A percentile compares a stretch with the other conserved stretches of the same genome.
phyloP scores from a whole-genome alignment of 164 flowering plant genomes.

The Akebia trifoliata region DNA sequence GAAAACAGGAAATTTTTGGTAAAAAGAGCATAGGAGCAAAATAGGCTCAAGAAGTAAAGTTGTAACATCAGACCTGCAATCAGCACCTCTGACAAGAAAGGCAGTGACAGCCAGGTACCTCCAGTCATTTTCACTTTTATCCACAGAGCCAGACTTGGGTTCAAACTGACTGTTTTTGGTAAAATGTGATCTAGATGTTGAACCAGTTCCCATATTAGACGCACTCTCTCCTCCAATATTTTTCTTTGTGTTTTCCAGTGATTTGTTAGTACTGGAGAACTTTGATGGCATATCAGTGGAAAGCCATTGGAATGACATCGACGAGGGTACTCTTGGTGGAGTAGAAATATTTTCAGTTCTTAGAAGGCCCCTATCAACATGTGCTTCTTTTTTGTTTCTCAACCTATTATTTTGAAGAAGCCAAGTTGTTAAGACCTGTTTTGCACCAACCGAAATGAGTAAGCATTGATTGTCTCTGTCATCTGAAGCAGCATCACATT shows the following conservation, averaged over 20 bases:
- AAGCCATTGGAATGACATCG: constrained; percentile 89
- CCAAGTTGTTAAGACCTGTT: constrained; percentile 90
- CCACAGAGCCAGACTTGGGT: constrained; percentile 18
- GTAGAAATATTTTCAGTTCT: constrained; percentile 16
- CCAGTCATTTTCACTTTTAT: constrained; percentile 82
- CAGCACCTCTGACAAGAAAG: constrained; percentile 64
- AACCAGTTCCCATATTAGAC: constrained; percentile 14
- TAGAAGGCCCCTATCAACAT: constrained; percentile 4
- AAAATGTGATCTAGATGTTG: constrained; percentile 10
- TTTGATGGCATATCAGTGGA: constrained; percentile 89
- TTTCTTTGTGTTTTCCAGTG: constrained; percentile 17
- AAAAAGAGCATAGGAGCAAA: constrained; percentile 4
- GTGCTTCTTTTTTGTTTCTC: constrained; percentile 25
- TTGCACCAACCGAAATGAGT: constrained; percentile 94
- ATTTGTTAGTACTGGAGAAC: constrained; percentile 29
- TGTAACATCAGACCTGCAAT: constrained; percentile 47
- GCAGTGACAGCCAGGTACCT: constrained; percentile 94
- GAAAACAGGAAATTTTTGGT: background rate
- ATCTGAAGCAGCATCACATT: constrained; percentile 18
- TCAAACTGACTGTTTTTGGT: constrained; percentile 17
- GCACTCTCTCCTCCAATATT: constrained; percentile 12
- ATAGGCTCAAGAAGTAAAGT: background rate
- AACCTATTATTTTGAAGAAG: constrained; percentile 33
- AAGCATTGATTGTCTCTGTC: constrained; percentile 39
- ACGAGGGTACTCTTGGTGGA: constrained; percentile 24